Evolutionary conservation across 345 rosid species (phyloP).

Genomic region (Camelina hispida): DNA sequence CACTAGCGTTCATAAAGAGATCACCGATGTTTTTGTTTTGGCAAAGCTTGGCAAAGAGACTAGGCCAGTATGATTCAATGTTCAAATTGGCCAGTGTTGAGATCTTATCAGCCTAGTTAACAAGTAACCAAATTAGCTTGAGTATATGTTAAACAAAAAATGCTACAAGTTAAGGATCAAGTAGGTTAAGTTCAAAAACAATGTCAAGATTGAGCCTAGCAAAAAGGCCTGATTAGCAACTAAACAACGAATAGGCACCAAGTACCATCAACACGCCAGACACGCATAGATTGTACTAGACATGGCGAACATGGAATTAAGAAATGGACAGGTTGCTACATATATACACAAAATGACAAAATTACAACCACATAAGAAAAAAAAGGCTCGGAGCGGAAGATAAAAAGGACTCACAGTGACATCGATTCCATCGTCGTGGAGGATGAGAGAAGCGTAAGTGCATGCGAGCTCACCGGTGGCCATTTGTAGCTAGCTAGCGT

Average conservation of each 20-base stretch:
- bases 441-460: no score
- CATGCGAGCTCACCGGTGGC: no score
- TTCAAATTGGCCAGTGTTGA: conserved; percentile 45
- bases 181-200: background rate
- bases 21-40: conserved; percentile 60
- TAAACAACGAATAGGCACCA: background rate
- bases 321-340: background rate
- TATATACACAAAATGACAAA: no score
- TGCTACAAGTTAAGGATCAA: background rate
- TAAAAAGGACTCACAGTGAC: no score
- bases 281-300: background rate
- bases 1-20: conserved; percentile 56
- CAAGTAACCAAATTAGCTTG: background rate
- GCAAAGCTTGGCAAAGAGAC: conserved; percentile 62
- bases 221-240: background rate
- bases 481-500: no score
- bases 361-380: no score
- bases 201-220: background rate
- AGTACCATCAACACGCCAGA: background rate
- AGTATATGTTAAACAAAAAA: background rate
- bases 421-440: no score
- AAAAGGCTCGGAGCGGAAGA: no score
- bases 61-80: conserved; percentile 28
- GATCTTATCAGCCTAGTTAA: conserved; percentile 64
- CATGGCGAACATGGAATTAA: background rate